Evolutionary conservation across 164 flowering plant species (phyloP).

Genomic region (Cinnamomum micranthum): DNA sequence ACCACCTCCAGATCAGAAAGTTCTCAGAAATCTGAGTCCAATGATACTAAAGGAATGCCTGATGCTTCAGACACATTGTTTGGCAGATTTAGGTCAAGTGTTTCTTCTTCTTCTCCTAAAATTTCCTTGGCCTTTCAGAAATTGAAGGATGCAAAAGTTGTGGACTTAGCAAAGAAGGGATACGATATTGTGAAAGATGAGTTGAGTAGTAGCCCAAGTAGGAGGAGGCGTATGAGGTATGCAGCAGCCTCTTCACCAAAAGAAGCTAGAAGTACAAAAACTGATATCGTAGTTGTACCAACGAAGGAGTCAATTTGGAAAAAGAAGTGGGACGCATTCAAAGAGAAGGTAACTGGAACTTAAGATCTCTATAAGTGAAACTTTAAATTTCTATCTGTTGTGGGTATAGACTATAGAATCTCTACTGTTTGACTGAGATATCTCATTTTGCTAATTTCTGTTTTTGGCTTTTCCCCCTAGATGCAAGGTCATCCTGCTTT

Average conservation of each 20-base stretch:
- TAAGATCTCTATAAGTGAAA: background rate
- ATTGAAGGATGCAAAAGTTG: constrained; percentile 67
- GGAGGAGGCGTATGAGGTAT: constrained; percentile 54
- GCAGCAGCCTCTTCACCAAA: constrained; percentile 41
- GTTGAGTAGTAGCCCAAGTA: constrained; percentile 54
- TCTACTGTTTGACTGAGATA: background rate
- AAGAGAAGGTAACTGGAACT: constrained; percentile 52
- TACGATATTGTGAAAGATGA: constrained; percentile 84
- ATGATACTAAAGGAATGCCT: constrained; percentile 23
- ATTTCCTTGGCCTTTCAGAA: constrained; percentile 58
- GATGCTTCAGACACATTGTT: constrained; percentile 36
- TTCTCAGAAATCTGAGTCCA: constrained; percentile 39
- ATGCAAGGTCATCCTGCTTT: constrained; percentile 61
- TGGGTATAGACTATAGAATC: background rate
- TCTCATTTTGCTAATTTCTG: background rate
- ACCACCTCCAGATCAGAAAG: constrained; percentile 35
- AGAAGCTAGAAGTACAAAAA: constrained; percentile 69
- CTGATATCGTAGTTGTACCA: constrained; percentile 72
- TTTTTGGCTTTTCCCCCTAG: constrained; percentile 26
- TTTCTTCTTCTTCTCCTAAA: constrained; percentile 52
- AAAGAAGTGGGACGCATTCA: constrained; percentile 78
- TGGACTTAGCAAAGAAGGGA: constrained; percentile 81
- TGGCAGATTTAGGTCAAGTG: constrained; percentile 47
- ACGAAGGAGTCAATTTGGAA: constrained; percentile 64
- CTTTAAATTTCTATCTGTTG: background rate